Base-by-base conservation (phyloP, 495 filamentous ascomycete species). In the Venustampulla echinocandica region DNA sequence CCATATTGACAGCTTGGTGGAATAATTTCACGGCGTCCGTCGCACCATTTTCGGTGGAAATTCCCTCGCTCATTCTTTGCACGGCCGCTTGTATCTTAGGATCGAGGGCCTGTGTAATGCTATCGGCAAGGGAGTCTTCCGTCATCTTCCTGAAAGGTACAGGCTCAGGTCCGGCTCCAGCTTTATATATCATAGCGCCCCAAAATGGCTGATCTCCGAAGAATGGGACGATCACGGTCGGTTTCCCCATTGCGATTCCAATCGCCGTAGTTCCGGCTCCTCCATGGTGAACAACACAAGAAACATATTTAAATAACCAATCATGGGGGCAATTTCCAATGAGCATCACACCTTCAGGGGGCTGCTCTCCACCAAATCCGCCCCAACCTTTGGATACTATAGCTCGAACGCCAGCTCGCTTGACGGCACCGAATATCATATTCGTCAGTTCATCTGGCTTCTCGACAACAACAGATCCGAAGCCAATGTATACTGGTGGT, bases 171-270 rank as follows among this genome's bases (percentile, higher is more conserved):
- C 86, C 86, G 0, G 85, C 86, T 1, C 82, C 81, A 10, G 84
- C 78, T 30, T 61, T 69, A 2, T 80, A 75, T 20, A 90, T 74
- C 72, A 90, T 84, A 1, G 73, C 64, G 15, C 85, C 86, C 86
- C 86, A 90, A 51, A 90, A 90, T 1, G 82, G 80, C 54, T 90
- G 85, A 46, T 90, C 86, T 3, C 86, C 86, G 56, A 92, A 90
- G 65, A 92, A 92, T 0, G 86, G 86, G 9, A 90, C 76, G 13
- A 92, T 70, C 1, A 85, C 72, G 0, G 86, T 89, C 2, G 86
- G 85, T 33, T 75, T 73, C 0, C 81, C 84, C 1, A 73, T 62
- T 0, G 77, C 69, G 36, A 92, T 76, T 2, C 86, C 85, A 2
- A 77, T 79, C 0, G 86, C 86, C 10, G 81, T 89, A 10, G 86